phyloP scores from a whole-genome alignment of 2,329 filamentous ascomycete genomes.

The Myriosclerotinia curreyana region DNA sequence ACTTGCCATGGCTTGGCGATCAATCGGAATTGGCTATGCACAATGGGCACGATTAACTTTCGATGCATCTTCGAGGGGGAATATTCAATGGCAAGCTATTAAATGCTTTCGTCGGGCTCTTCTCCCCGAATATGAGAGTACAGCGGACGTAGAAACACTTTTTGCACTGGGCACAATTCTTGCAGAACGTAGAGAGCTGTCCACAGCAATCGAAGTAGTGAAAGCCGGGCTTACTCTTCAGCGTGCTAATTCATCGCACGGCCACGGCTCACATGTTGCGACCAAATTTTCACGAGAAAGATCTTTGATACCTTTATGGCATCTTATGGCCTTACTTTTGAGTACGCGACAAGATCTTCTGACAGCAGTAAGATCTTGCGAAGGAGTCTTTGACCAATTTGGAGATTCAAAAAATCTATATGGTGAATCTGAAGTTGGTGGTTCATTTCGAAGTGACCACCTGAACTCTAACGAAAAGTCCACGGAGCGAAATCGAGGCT shows the following conservation, averaged over 20 bases:
- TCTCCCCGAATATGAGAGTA: conserved; percentile 61
- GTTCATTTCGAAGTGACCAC: conserved; percentile 61
- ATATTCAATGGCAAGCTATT: conserved; percentile 75
- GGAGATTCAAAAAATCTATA: conserved; percentile 68
- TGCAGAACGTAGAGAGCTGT: conserved; percentile 79
- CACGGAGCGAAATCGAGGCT: conserved; percentile 42
- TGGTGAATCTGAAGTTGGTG: conserved; percentile 53
- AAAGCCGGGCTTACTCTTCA: conserved; percentile 69
- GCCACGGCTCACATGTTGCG: conserved; percentile 40
- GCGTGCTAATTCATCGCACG: conserved; percentile 40
- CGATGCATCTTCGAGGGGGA: conserved; percentile 66
- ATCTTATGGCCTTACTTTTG: conserved; percentile 80
- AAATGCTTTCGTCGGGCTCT: conserved; percentile 71
- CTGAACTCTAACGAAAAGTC: conserved; percentile 49
- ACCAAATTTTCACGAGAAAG: conserved; percentile 51
- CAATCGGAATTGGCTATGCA: conserved; percentile 80
- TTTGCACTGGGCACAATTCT: conserved; percentile 83
- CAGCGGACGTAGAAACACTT: conserved; percentile 69
- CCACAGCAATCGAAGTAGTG: conserved; percentile 75
- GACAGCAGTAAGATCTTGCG: conserved; percentile 77
- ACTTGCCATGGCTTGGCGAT: conserved; percentile 72
- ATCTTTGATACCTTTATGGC: conserved; percentile 78
- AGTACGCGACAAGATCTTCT: conserved; percentile 83
- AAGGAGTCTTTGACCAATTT: conserved; percentile 89
- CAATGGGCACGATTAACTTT: conserved; percentile 83